phyloP scores from a whole-genome alignment of 176 grass and related monocot genomes.

The Poa pratensis region DNA sequence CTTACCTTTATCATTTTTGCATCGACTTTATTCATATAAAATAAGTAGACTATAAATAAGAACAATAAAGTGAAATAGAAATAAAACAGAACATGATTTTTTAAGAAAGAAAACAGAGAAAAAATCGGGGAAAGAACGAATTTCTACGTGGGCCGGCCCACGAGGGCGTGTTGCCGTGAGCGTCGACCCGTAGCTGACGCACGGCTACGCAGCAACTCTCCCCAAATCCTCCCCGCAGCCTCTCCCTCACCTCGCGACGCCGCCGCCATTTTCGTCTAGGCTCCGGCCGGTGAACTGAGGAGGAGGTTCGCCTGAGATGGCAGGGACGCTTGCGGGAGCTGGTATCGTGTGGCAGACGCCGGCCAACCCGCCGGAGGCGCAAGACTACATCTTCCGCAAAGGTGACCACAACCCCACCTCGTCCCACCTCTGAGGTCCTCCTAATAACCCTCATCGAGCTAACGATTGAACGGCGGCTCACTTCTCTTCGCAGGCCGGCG shows the following conservation, averaged over 20 bases:
- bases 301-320: conserved; percentile 32
- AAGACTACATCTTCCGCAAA: conserved; percentile 85
- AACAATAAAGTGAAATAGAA: no score
- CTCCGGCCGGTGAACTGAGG: background rate
- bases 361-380: conserved; percentile 68
- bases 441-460: background rate
- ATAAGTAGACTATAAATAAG: no score
- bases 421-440: background rate
- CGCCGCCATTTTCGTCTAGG: background rate
- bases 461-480: background rate
- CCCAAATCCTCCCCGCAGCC: background rate
- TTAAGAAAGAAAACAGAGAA: no score
- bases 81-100: no score
- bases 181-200: no score
- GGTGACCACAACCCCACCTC: conserved; percentile 29
- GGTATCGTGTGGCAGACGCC: conserved; percentile 94
- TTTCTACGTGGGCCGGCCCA: no score
- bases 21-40: no score
- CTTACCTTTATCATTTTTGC: no score
- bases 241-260: background rate
- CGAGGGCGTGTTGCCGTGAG: no score
- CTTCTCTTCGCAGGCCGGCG: conserved; percentile 59
- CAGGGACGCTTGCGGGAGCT: conserved; percentile 40
- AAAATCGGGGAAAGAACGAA: no score
- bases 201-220: background rate